Conservation (phyloP, 768 basidiomycete genomes). For the Dentipellis fragilis region DNA sequence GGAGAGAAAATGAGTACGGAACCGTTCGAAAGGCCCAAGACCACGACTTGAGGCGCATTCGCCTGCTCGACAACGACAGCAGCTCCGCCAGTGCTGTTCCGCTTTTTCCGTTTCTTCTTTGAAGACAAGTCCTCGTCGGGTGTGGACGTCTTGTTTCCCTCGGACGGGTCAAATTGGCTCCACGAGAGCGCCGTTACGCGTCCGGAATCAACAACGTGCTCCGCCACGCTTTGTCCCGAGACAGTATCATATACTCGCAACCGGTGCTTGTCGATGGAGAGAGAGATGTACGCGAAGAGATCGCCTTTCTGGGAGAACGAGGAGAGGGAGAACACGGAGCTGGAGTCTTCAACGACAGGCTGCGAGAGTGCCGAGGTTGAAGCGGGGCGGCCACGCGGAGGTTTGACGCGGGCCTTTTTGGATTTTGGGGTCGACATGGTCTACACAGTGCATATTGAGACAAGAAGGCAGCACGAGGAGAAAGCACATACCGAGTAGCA, state of each 20-base stretch:
- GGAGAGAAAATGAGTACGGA: conserved; percentile 53
- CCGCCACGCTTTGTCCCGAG: conserved; percentile 44
- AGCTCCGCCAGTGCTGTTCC: conserved; percentile 21
- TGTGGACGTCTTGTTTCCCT: conserved; percentile 14
- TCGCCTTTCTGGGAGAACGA: conserved; percentile 50
- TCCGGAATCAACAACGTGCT: conserved; percentile 45
- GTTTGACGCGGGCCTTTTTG: conserved; percentile 46
- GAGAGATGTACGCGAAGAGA: conserved; percentile 50
- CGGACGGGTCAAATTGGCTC: conserved; percentile 27
- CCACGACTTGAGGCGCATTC: conserved; percentile 32
- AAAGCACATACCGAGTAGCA: no score
- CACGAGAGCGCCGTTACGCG: conserved; percentile 48
- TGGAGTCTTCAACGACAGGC: conserved; percentile 39
- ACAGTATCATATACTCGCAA: conserved; percentile 53
- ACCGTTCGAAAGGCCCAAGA: conserved; percentile 54
- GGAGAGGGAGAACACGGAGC: conserved; percentile 33
- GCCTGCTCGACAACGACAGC: conserved; percentile 17
- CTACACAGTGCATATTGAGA: no score
- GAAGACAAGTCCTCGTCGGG: conserved; percentile 22
- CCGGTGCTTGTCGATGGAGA: conserved; percentile 64
- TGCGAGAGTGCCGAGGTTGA: conserved; percentile 48
- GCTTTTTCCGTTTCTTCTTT: conserved; percentile 48
- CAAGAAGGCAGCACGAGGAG: no score
- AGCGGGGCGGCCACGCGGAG: conserved; percentile 39
- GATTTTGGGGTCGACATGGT: conserved; percentile 35